Base-by-base conservation (phyloP, 768 basidiomycete species). In the Serpula lacrymans region DNA sequence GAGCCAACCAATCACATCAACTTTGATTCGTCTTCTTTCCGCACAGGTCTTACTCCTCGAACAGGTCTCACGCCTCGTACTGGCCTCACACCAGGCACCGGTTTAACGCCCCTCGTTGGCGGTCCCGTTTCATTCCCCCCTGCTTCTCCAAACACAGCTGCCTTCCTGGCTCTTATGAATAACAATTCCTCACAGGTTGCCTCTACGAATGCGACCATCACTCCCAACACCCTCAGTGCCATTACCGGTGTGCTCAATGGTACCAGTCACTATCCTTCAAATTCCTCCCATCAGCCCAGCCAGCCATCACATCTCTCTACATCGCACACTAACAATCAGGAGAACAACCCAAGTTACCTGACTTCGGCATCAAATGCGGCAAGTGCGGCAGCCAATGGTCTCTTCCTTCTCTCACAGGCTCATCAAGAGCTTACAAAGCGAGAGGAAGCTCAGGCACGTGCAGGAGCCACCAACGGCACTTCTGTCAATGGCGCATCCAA, bases 351-450 rank as follows among this genome's bases (percentile, higher is more conserved):
- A 14, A 43, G 53, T 43, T 71, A 65, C 34, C 61, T 57, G 46
- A 41, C 46, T 20, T 65, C 68, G 16, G 66, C 84, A 3, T 71
- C 72, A 34, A 81, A 68, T 29, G 77, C 85, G 7, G 72, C 89
- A 2, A 76, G 63, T 31, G 72, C 79, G 14, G 89, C 91, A 39
- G 86, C 91, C 37, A 96, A 95, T 57, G 93, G 94, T 20, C 78
- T 97, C 33, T 97, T 94, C 68, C 72, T 97, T 34, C 81, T 97
- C 39, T 86, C 83, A 1, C 93, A 97, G 65, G 94, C 93, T 20
- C 93, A 96, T 58, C 93, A 96, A 60, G 93, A 95, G 71, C 80
- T 96, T 45, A 89, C 88, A 26, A 95, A 94, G 68, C 81, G 90
- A n/a, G 92, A 95, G 63, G 87, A 90, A 59, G 82, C 84, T 0